Conservation (phyloP, 768 basidiomycete genomes). For the Porpolomopsis calyptriformis region DNA sequence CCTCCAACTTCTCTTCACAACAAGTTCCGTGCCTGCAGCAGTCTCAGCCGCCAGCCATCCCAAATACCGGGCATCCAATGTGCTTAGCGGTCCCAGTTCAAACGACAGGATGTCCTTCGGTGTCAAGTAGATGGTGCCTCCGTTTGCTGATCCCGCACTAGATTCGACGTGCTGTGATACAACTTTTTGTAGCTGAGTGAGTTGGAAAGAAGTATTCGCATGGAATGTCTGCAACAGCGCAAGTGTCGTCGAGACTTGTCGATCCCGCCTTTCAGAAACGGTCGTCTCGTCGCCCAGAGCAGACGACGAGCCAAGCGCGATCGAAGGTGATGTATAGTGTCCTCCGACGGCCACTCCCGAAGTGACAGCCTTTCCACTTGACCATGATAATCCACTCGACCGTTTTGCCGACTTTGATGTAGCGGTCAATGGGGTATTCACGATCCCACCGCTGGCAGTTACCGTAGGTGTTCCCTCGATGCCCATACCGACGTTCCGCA, state of each 20-base stretch:
- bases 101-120: conserved; percentile 58
- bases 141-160: conserved; percentile 3
- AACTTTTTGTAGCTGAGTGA: conserved; percentile 34
- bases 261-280: conserved; percentile 19
- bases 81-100: conserved; percentile 65
- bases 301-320: conserved; percentile 11
- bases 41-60: conserved; percentile 71
- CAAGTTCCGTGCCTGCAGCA: conserved; percentile 32
- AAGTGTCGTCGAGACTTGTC: conserved; percentile 38
- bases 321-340: conserved; percentile 24
- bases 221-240: conserved; percentile 61
- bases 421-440: conserved; percentile 9
- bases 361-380: conserved; percentile 30
- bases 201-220: conserved; percentile 49
- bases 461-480: conserved; percentile 52
- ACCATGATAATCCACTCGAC: conserved; percentile 42
- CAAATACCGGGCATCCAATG: conserved; percentile 59
- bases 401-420: conserved; percentile 32
- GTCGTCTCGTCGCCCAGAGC: conserved; percentile 12
- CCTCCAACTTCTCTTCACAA: conserved; percentile 40
- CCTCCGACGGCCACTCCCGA: conserved; percentile 10
- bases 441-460: conserved; percentile 13
- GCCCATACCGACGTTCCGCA: conserved; percentile 56
- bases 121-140: conserved; percentile 33
- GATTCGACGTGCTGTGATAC: conserved; percentile 12